Evolutionary conservation across 2,329 filamentous ascomycete genomes (phyloP), one percentile per base, ranked within the genome.

Genomic region (Pyrenochaeta sp.): DNA sequence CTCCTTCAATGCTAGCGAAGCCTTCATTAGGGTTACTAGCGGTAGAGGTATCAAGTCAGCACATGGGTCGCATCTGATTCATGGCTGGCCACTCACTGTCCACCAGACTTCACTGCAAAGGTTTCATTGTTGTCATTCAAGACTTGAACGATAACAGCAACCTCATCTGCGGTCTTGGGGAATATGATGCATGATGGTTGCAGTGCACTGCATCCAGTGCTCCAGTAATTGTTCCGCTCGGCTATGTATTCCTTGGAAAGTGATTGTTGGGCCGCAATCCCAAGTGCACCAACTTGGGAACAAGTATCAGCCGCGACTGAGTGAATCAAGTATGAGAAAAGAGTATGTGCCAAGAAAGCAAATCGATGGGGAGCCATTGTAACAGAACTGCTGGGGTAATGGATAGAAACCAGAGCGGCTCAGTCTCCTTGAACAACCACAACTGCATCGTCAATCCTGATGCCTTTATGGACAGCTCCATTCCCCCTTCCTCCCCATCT

Each of bases 101-200:
- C 79, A 35, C 79, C 79, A 31, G 75, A 73, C 43, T 77, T 78
- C 4, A 81, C 71, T 2, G 77, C 77, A 51, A 79, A 79, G 36
- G 79, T 80, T 33, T 78, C 68, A 9, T 76, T 77, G 49, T 66
- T 68, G 14, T 49, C 39, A 20, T 62, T 54, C 17, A 87, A 74
- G 27, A 82, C 73, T n/a, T 75, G 77, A 41, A 87, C 77, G 35
- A 84, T 79, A 15, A 77, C 74, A 0, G 82, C 76, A 41, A 87
- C 81, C 61, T 87, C 81, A 10, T 79, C 69, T 2, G 79, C 74
- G 33, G 75, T 82, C 9, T 56, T 59, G 1, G 65, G 65, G 27
- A 62, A 68, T 35, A 71, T 56, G 35, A 69, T 68, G 46, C 68
- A 71, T 29, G 63, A 63, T 1, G 66, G 68, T 43, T 68, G 67